Evolutionary conservation across 129 eudicot species (phyloP), one percentile per base, ranked within the genome.

Genomic region (Flaveria ramosissima): DNA sequence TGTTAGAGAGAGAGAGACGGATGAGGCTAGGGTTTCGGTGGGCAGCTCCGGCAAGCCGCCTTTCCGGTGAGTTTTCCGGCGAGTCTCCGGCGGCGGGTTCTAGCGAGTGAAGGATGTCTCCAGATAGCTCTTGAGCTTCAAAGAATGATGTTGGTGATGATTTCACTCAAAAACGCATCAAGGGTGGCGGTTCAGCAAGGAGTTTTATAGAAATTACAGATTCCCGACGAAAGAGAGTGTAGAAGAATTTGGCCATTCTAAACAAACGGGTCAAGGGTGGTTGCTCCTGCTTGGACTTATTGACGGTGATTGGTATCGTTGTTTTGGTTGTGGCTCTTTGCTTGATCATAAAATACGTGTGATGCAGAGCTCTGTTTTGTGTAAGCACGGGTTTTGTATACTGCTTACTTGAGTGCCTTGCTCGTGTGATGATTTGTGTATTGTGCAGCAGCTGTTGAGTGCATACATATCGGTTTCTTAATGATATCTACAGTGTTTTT

Each of bases 201-300:
- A n/a, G n/a, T n/a, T n/a, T n/a, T n/a, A n/a, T n/a, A n/a, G n/a
- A n/a, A n/a, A n/a, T n/a, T n/a, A n/a, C n/a, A n/a, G n/a, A n/a
- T n/a, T n/a, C n/a, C n/a, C n/a, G n/a, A n/a, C n/a, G n/a, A n/a
- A n/a, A 92, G 97, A 88, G 97, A 45, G 91, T 92, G 47, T 88
- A 84, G 81, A 89, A 76, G 84, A 84, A 85, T 67, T 82, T 92
- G 46, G 93, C 93, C 17, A 51, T 89, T 83, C 76, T 92, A 82
- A 92, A 87, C 81, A 92, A 86, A 76, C 83, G 89, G 39, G 86
- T 91, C 27, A 92, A 90, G 84, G 92, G 92, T 70, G 91, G 97
- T 47, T 91, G 97, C 85, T 85, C 97, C 51, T 91, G 94, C 84
- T 47, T 88, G 85, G 74, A 90, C 86, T 80, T 92, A 24, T 67